Conservation (phyloP, 805 yeast species). For the Pichia cephalocereana region DNA sequence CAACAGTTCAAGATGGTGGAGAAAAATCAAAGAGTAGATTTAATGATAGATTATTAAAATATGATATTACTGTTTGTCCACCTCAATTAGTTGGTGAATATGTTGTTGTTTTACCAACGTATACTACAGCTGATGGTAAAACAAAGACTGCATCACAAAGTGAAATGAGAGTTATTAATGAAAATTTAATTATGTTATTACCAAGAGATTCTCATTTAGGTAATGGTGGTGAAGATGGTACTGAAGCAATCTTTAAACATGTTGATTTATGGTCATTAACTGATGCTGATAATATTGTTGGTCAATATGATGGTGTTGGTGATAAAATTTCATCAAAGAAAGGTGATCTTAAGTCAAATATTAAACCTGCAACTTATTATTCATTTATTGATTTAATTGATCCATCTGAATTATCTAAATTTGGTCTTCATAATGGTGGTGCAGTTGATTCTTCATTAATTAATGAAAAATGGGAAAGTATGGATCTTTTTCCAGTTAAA, state of each 20-base stretch:
- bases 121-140: slow-evolving; percentile 14
- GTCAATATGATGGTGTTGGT: slow-evolving; percentile 21
- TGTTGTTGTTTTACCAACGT: slow-evolving; percentile 23
- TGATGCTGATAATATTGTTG: slow-evolving; percentile 23
- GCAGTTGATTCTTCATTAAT: slow-evolving; percentile 16
- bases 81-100: slow-evolving; percentile 21
- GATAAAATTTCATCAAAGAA: slow-evolving; percentile 20
- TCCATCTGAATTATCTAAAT: slow-evolving; percentile 19
- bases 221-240: slow-evolving; percentile 14
- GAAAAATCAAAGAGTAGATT: slow-evolving; percentile 14
- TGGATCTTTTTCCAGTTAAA: slow-evolving; percentile 23
- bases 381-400: slow-evolving; percentile 21
- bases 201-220: slow-evolving; percentile 25
- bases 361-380: slow-evolving; percentile 20
- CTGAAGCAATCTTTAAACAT: slow-evolving; percentile 21
- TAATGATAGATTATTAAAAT: slow-evolving; percentile 21
- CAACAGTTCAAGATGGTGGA: slow-evolving; percentile 27
- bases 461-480: slow-evolving; percentile 28
- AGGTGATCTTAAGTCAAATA: slow-evolving; percentile 17
- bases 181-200: slow-evolving; percentile 21
- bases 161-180: slow-evolving; percentile 21
- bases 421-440: slow-evolving; percentile 28
- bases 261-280: slow-evolving; percentile 21
- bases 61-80: slow-evolving; percentile 17
- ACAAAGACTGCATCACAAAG: slow-evolving; percentile 25